Evolutionary conservation across 495 filamentous ascomycete species (phyloP), one percentile per base, ranked within the genome.

Genomic region (Neurospora tetrasperma): DNA sequence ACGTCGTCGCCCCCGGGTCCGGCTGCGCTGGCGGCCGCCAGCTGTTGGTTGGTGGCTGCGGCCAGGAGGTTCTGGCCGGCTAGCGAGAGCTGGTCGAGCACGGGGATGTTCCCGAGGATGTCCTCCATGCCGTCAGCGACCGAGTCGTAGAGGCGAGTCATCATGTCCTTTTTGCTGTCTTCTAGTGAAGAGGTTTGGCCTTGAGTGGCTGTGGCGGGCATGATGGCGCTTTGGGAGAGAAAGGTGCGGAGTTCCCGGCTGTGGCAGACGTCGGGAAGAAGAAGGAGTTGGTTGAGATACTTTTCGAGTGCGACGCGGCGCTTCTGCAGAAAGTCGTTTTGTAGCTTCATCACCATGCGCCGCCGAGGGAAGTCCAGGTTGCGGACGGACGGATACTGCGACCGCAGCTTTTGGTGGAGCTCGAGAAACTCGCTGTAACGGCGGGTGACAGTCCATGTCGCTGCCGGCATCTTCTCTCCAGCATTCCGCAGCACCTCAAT

Each of bases 71-170:
- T 98, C 79, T 97, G 94, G 0, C 95, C 94, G 6, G 96, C 93
- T 4, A 95, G 86, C 14, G 94, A 97, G 9, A 99, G 88, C 78
- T 98, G 96, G 75, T 98, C 96, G 14, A 99, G 88, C 0, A 98
- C 93, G 5, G 96, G 93, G 69, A 98, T 94, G 78, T 97, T 98
- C 46, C 96, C 84, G 54, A 99, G 85, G 70, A 98, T 94, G 75
- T 99, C 96, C 82, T 99, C 96, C 94, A 98, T 97, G 42, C 96
- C 96, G 79, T 98, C 95, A 4, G 95, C 89, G 66, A 99, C 94
- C 3, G 94, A 97, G 80, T 95, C 95, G 82, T 98, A 98, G 62
- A 99, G 90, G 18, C 96, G 89, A 0, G 93, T 93, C 62, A 99
- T 94, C 75, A 98, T 92, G 79, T 98, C 96, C 74, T 92, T 93